Evolutionary conservation across 140 eudicot genomes (phyloP), one percentile per base, ranked within the genome.

Genomic region (Flaveria floridana): DNA sequence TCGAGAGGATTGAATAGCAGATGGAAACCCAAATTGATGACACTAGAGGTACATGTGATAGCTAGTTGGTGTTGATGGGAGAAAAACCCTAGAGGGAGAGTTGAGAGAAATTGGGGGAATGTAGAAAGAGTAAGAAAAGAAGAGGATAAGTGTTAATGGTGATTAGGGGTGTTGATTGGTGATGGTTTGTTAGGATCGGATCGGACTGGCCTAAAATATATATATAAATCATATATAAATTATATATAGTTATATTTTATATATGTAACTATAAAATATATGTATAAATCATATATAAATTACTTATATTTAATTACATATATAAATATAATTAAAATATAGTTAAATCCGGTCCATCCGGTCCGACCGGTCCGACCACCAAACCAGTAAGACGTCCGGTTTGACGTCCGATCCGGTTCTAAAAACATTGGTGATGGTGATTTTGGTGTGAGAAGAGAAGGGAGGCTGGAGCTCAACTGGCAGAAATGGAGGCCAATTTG

Each of bases 381-480:
- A n/a, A n/a, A n/a, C n/a, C n/a, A n/a, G n/a, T n/a, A n/a, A n/a
- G n/a, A n/a, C n/a, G n/a, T n/a, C n/a, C n/a, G n/a, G n/a, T n/a
- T n/a, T n/a, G n/a, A n/a, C n/a, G n/a, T n/a, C n/a, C n/a, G n/a
- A n/a, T n/a, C n/a, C n/a, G n/a, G n/a, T n/a, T n/a, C n/a, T n/a
- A n/a, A n/a, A n/a, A n/a, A n/a, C n/a, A n/a, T 26, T 26, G 41
- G 41, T 34, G 41, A 34, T 34, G 73, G 59, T 57, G 77, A 79
- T 73, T 74, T 80, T 80, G 81, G 84, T 69, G 23, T 80, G 84
- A 30, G 37, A 30, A 30, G 37, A 3, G 37, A 34, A 6, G 63
- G 72, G 44, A 69, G 77, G 76, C 59, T 68, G 80, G 65, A 73
- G 79, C 75, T 80, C 50, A 80, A 79, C 80, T 74, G 80, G 47